Evolutionary conservation across 352 stramenopile genomes (phyloP), one percentile per base, ranked within the genome.

Genomic region (Phytophthora meadii): DNA sequence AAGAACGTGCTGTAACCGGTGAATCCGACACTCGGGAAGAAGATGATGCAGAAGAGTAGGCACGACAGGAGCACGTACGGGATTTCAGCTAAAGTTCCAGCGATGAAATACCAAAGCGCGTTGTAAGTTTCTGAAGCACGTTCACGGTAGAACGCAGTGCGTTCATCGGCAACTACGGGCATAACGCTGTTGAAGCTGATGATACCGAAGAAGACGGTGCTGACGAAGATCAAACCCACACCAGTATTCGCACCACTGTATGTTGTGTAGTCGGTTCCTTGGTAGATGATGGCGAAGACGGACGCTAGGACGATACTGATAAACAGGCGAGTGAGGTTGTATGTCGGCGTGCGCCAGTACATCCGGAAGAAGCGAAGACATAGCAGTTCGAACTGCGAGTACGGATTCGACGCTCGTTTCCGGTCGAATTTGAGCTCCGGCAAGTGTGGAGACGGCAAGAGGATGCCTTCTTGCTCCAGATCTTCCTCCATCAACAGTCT

Each of bases 131-230:
- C 59, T 11, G 91, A 82, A 15, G 89, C 82, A 24, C 94, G 90
- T 68, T 98, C 93, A 8, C 93, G 79, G 82, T 98, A 98, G 65
- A 95, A 99, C 30, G 92, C 84, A 14, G 92, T 90, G 42, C 94
- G 81, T 55, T 98, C 89, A n/a, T 87, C 78, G 34, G 89, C 70
- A 42, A 50, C 59, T 1, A 67, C 59, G 3, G 49, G 59, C 59
- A 67, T 67, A 25, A 67, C 59, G 32, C 50, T 67, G 59, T 67
- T 67, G 50, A 67, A 88, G 32, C 74, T 76, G 50, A 67, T 67
- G n/a, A 67, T 25, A n/a, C 79, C 77, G 32, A 93, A 77, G 65
- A 98, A 97, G 47, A 95, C 45, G 11, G 91, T 87, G 14, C 79
- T 86, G 4, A 92, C 64, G 73, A 95, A 98, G 42, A 97, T 88